A percentile compares a stretch with the other conserved stretches of the same genome.
phyloP scores from a whole-genome alignment of 2,329 filamentous ascomycete species.

The Thermothelomyces thermophilus region DNA sequence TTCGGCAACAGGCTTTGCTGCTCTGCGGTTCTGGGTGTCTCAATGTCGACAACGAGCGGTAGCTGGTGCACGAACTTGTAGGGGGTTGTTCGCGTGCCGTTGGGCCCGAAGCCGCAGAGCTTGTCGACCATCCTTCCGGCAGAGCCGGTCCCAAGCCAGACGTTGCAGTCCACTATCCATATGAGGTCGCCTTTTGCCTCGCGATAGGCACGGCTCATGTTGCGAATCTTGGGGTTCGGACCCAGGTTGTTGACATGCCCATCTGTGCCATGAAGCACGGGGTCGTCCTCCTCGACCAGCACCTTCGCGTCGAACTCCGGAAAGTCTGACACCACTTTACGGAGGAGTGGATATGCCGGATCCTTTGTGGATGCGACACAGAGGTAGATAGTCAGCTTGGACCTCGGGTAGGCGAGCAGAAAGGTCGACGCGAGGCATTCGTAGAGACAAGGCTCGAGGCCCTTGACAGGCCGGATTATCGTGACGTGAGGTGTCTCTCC shows the following conservation, averaged over 20 bases:
- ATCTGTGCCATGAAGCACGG: conserved; percentile 51
- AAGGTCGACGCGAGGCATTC: conserved; percentile 87
- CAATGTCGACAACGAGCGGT: conserved; percentile 77
- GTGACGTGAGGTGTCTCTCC: conserved; percentile 72
- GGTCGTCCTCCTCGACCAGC: conserved; percentile 76
- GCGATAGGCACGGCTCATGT: conserved; percentile 87
- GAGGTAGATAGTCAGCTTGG: conserved; percentile 72
- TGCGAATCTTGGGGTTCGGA: conserved; percentile 97
- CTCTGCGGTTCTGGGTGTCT: conserved; percentile 24
- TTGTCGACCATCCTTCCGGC: conserved; percentile 85
- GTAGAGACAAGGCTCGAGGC: conserved; percentile 81
- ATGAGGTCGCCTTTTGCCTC: conserved; percentile 83
- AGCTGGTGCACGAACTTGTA: conserved; percentile 96
- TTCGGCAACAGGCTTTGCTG: conserved; percentile 14
- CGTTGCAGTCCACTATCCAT: conserved; percentile 94
- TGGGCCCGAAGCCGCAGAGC: conserved; percentile 59
- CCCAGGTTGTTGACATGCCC: conserved; percentile 58
- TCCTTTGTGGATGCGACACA: conserved; percentile 73
- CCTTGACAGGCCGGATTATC: conserved; percentile 87
- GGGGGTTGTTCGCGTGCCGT: conserved; percentile 44
- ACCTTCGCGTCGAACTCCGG: conserved; percentile 63
- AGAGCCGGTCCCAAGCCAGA: conserved; percentile 78
- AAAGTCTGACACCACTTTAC: conserved; percentile 66
- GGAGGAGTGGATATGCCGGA: conserved; percentile 67
- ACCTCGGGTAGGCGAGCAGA: conserved; percentile 68